phyloP scores from a whole-genome alignment of 306 rosid species.

The Vigna hirtella region DNA sequence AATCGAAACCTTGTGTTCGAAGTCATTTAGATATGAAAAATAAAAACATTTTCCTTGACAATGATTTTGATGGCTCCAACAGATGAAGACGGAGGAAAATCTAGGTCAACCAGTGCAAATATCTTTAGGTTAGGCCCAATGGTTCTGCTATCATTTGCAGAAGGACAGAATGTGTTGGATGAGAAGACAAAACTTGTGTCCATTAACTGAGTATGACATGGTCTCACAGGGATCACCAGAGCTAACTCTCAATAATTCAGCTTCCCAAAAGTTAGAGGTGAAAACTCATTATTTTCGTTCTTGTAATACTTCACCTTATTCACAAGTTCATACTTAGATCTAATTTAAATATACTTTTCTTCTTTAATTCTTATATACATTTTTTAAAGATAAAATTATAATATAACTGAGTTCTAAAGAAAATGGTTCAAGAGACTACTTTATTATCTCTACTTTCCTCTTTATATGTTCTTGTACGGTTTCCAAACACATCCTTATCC shows the following conservation, averaged over 20 bases:
- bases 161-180: background rate
- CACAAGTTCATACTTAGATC: too few species aligned
- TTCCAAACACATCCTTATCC: background rate
- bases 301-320: too few species aligned
- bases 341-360: too few species aligned
- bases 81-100: background rate
- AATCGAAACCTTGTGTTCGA: background rate
- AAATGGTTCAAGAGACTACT: too few species aligned
- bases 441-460: too few species aligned
- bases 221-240: background rate
- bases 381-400: too few species aligned
- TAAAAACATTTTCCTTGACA: background rate
- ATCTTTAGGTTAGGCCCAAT: conserved; percentile 10
- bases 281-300: too few species aligned
- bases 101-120: background rate
- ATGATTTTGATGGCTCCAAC: background rate
- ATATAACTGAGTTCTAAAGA: too few species aligned
- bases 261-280: too few species aligned
- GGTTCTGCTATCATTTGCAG: background rate
- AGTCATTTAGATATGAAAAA: background rate
- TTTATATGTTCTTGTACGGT: background rate
- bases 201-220: background rate
- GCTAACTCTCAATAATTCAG: background rate
- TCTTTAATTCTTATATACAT: too few species aligned
- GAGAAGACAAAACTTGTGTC: background rate